Evolutionary conservation across 495 filamentous ascomycete species (phyloP), one percentile per base, ranked within the genome.

Genomic region (Penicillium steckii): DNA sequence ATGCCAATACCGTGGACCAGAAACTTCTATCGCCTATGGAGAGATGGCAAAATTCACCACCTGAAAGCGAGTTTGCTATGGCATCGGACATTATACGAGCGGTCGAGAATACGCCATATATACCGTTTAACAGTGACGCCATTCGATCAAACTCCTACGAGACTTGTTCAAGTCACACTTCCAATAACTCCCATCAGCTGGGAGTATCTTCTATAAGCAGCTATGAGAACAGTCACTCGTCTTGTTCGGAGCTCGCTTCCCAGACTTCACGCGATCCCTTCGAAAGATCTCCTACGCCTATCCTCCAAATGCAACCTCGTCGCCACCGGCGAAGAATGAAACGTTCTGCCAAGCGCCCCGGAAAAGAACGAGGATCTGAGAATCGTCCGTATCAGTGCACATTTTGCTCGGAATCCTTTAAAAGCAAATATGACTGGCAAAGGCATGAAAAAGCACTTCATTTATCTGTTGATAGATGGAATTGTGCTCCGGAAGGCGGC

Each of bases 341-440:
- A 40, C 33, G 30, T 3, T 29, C 44, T 3, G 46, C 23, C 3
- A 30, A 47, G 22, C 35, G 30, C 15, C 23, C 12, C 18, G 33
- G 29, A 19, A 15, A 43, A 15, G 10, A 27, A 13, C 35, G 17
- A 12, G 22, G 15, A 21, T 4, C 32, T 8, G 33, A 26, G 12
- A 19, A 27, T 3, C 54, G 58, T 7, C 25, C 50, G 0, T 61
- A 50, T 66, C 85, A 90, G 63, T 91, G 87, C 64, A 91, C 87
- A 6, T 91, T 91, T 71, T 91, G 87, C 65, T 86, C 85, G 3
- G 86, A 89, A 46, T 82, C 80, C 0, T 91, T 90, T 70, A 79
- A 82, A 48, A 87, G 80, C 24, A 91, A 91, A 60, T 87, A 89
- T 65, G 87, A 91, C 67, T 91, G 87, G 87, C 83, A 87, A 54